Percentiles rank a stretch among this genome's conserved stretches.
phyloP scores from a whole-genome alignment of 2,329 filamentous ascomycete species.

The Colletotrichum sp. region DNA sequence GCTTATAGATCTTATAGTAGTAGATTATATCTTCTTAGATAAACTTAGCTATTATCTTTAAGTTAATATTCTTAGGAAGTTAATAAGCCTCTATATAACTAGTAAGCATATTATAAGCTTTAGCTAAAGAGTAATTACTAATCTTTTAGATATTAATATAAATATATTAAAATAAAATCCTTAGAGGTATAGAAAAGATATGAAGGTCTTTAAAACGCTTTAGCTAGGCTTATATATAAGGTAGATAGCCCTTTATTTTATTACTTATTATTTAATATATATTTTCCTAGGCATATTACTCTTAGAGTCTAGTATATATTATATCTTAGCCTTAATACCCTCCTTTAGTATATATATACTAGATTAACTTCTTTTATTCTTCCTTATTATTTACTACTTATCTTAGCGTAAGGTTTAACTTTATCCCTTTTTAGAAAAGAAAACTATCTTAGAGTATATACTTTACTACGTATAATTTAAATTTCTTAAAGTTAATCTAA shows the following conservation, averaged over 20 bases:
- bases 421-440: neutral
- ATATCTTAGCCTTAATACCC: neutral
- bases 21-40: neutral
- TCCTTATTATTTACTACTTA: neutral
- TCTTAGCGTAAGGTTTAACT: neutral
- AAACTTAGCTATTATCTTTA: neutral
- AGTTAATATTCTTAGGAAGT: neutral
- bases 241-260: neutral
- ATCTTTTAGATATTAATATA: neutral
- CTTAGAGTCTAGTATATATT: neutral
- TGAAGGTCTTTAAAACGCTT: neutral
- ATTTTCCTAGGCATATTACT: neutral
- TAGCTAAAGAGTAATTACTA: neutral
- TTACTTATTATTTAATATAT: neutral
- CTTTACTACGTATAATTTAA: neutral
- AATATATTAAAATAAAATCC: neutral
- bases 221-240: neutral
- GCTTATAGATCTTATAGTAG: neutral
- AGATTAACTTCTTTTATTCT: neutral
- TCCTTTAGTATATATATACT: neutral
- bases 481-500: neutral
- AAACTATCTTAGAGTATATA: neutral
- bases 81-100: neutral
- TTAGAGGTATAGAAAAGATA: neutral
- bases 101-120: neutral